phyloP scores from a whole-genome alignment of 192 early-diverging fungal species.

The Umbelopsis ramanniana region DNA sequence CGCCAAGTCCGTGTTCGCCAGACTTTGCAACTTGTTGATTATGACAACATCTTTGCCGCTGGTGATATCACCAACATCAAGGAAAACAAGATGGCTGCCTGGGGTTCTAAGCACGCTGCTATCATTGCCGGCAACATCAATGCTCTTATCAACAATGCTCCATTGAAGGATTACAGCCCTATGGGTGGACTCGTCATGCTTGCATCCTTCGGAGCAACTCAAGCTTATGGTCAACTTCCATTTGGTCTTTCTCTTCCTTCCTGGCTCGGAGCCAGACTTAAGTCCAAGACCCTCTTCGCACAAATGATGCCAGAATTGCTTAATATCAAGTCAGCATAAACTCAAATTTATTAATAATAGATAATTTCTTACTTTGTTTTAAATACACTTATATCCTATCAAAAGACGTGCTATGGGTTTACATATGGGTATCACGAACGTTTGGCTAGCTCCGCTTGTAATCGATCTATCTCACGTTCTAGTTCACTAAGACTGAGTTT shows the following conservation, averaged over 20 bases:
- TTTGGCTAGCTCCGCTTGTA: constrained; percentile 16
- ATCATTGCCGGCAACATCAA: constrained; percentile 30
- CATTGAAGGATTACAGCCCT: constrained; percentile 32
- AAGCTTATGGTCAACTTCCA: constrained; percentile 15
- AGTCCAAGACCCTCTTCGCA: constrained; percentile 10
- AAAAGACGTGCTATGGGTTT: not conserved
- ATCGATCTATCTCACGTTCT: constrained; percentile 60
- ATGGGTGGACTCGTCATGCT: constrained; percentile 34
- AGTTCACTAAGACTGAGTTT: constrained; percentile 67
- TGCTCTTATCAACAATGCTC: constrained; percentile 4
- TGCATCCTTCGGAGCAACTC: constrained; percentile 21
- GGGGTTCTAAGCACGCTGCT: constrained; percentile 25
- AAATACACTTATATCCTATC: not conserved
- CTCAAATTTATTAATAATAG: not conserved
- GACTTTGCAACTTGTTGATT: constrained; percentile 22
- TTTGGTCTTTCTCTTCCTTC: constrained; percentile 1
- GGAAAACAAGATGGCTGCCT: constrained; percentile 41
- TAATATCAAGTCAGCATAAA: not conserved
- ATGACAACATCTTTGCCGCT: constrained; percentile 36
- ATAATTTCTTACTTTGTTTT: not conserved
- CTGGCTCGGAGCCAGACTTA: constrained; percentile 1
- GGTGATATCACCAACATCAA: constrained; percentile 44
- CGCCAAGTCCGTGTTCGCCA: constrained; percentile 26
- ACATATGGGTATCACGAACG: not conserved
- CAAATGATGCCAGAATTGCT: not conserved